Base-by-base conservation (phyloP, 2,329 filamentous ascomycete species). In the Ascocoryne sarcoides region DNA sequence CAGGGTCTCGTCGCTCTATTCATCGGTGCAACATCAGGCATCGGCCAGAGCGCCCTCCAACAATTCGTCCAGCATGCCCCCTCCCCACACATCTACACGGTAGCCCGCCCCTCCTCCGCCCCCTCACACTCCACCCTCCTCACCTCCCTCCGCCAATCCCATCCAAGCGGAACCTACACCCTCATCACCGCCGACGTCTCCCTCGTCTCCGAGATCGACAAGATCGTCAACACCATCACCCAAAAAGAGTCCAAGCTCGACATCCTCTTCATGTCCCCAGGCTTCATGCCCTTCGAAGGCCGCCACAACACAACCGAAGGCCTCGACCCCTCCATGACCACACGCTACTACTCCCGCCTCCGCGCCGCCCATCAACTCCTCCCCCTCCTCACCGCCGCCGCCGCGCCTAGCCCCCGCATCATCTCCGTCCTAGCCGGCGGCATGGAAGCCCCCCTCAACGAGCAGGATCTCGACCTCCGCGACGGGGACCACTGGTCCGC, bases 351-450 rank as follows among this genome's bases (percentile, higher is more conserved):
- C 57, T 63, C 69, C 1, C 74, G 76, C 10, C 64, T 71, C 38
- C 71, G 71, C 20, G 70, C 77, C 51, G 62, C 70, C 10, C 42
- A 64, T 36, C 73, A 76, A 37, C 65, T 82, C 0, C 66, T 80
- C 12, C 75, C n/a, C 76, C 62, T 70, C 0, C 62, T 81, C 0
- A 66, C 70, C 1, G 44, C 60, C 0, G 45, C 56, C 1, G 59
- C 73, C 9, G 18, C 23, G n/a, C n/a, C n/a, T n/a, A n/a, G n/a
- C 15, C 65, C 68, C 0, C 68, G 73, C 7, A 70, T 77, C 14
- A 65, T 78, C 19, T 67, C 60, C 12, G 68, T 78, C 10, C 56
- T 71, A 0, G 67, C 64, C 0, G 73, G 63, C 4, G 67, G 68
- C n/a, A 62, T 64, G 14, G 75, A 78, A 16, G 67, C 68, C 5